phyloP scores from a whole-genome alignment of 1,284 basidiomycete genomes.

The Cerioporus squamosus region DNA sequence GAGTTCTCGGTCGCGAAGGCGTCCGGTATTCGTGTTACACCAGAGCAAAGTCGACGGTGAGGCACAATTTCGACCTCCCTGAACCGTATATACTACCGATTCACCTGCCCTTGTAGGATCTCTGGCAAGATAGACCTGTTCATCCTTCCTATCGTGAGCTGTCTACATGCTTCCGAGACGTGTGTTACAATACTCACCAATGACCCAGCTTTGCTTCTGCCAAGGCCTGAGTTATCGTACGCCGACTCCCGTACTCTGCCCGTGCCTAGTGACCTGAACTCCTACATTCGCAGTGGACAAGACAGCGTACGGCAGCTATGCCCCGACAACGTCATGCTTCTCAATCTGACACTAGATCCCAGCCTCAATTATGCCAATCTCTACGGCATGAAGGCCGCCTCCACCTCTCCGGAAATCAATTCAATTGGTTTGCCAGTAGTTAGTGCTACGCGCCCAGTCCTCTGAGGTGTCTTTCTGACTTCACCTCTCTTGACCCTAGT shows the following conservation, averaged over 20 bases:
- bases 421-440: conserved; percentile 28
- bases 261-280: no score
- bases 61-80: not conserved
- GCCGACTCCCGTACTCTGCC: not conserved
- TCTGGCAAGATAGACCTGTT: conserved; percentile 24
- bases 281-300: conserved; percentile 20
- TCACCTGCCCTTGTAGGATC: no score
- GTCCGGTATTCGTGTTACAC: conserved; percentile 17
- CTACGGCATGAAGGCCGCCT: conserved; percentile 27
- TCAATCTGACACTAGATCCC: not conserved
- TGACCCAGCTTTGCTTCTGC: conserved; percentile 19
- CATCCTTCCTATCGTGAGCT: no score
- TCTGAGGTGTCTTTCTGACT: no score
- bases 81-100: not conserved
- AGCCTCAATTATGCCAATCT: conserved; percentile 26
- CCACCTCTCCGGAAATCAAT: conserved; percentile 20
- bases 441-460: not conserved
- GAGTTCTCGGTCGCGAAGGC: conserved; percentile 23
- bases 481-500: conserved; percentile 4
- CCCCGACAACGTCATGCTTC: no score
- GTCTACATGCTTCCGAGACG: conserved; percentile 21
- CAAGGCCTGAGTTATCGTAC: conserved; percentile 24
- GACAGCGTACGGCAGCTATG: conserved; percentile 27
- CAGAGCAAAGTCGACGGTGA: conserved; percentile 17
- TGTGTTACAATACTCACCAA: not conserved